phyloP scores from a whole-genome alignment of 2,329 filamentous ascomycete genomes.

The Neonectria neomacrospora region DNA sequence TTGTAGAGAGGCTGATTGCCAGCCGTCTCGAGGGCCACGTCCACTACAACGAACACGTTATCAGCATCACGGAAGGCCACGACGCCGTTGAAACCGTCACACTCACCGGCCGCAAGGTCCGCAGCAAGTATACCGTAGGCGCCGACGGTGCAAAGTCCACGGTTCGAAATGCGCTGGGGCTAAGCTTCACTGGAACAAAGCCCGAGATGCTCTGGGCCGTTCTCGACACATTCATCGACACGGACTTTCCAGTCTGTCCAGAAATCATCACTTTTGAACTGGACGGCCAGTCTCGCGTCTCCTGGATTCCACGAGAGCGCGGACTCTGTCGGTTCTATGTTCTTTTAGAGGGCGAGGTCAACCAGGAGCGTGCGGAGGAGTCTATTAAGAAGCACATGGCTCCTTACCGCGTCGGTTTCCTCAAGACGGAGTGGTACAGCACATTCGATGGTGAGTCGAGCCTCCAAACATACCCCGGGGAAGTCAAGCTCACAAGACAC shows the following conservation, averaged over 20 bases:
- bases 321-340: slow-evolving; percentile 60
- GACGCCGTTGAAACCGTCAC: slow-evolving; percentile 56
- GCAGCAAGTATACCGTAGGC: slow-evolving; percentile 58
- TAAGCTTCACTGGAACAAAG: slow-evolving; percentile 58
- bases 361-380: slow-evolving; percentile 51
- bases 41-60: slow-evolving; percentile 53
- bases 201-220: slow-evolving; percentile 63
- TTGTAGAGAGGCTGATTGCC: slow-evolving; percentile 55
- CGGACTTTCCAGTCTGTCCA: slow-evolving; percentile 57
- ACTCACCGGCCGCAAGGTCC: slow-evolving; percentile 46
- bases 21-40: slow-evolving; percentile 48
- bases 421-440: slow-evolving; percentile 60
- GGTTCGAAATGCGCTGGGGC: slow-evolving; percentile 54
- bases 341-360: slow-evolving; percentile 58
- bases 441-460: slow-evolving; percentile 56
- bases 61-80: slow-evolving; percentile 66
- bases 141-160: slow-evolving; percentile 64
- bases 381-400: slow-evolving; percentile 58
- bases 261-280: slow-evolving; percentile 62
- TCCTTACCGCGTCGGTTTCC: slow-evolving; percentile 56
- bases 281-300: slow-evolving; percentile 57
- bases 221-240: slow-evolving; percentile 61
- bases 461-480: no score
- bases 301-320: slow-evolving; percentile 61
- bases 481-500: not conserved